Evolutionary conservation across 2,329 filamentous ascomycete genomes (phyloP).

Genomic region (Aureobasidium sp.): DNA sequence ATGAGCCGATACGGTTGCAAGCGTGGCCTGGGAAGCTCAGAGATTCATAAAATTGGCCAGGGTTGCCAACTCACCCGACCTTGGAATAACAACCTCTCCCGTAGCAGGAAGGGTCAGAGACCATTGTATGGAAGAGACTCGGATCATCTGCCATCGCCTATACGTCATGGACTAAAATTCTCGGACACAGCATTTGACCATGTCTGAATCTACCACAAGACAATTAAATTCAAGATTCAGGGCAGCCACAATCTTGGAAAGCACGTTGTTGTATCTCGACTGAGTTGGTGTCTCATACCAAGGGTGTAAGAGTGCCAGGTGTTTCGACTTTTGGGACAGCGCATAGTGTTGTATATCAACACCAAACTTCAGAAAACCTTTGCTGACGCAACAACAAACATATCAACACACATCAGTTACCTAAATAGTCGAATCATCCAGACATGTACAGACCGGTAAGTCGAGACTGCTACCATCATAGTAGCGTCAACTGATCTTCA

Average conservation of each 20-base stretch:
- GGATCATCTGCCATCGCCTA: too few species aligned
- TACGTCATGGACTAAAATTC: neutral
- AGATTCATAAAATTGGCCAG: neutral
- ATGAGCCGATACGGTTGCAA: too few species aligned
- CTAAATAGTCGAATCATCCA: neutral
- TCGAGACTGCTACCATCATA: too few species aligned
- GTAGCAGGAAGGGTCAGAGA: neutral
- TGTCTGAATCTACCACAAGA: neutral
- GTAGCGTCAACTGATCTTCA: neutral
- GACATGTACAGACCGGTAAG: neutral
- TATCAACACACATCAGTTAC: neutral
- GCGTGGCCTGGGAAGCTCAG: too few species aligned
- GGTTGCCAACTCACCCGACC: neutral
- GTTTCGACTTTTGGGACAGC: neutral
- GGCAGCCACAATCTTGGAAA: neutral
- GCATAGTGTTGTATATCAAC: neutral
- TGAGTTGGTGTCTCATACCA: too few species aligned
- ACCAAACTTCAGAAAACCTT: neutral
- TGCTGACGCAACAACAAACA: neutral
- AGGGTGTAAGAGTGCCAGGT: neutral
- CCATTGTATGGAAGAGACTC: neutral
- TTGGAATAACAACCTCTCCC: too few species aligned
- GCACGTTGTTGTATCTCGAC: too few species aligned
- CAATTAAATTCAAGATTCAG: neutral
- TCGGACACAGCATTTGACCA: neutral